Conservation (phyloP, 352 stramenopile species). For the Phytophthora meadii region DNA sequence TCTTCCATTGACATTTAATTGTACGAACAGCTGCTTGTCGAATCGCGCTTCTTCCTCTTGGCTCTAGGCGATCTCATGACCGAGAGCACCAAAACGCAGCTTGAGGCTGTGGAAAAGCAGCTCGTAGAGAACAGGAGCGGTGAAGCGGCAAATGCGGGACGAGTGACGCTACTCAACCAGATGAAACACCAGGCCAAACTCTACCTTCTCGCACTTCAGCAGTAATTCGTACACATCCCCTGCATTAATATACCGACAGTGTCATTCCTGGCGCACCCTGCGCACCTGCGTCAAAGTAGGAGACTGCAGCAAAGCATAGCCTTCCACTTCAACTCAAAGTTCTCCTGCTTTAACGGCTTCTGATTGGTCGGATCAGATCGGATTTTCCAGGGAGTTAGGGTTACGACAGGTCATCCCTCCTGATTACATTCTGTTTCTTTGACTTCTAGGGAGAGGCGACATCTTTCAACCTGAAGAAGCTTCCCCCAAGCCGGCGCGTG, state of each 20-base stretch:
- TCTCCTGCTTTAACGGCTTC: background rate
- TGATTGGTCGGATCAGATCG: conserved; percentile 36
- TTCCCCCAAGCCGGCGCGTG: conserved; percentile 12
- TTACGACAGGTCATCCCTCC: conserved; percentile 28
- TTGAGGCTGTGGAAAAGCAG: conserved; percentile 58
- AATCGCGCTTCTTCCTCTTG: conserved; percentile 76
- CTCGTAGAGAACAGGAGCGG: conserved; percentile 44
- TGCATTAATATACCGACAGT: too few relatives aligned
- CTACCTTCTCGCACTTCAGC: conserved; percentile 73
- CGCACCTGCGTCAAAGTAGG: conserved; percentile 8
- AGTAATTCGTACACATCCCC: conserved; percentile 1
- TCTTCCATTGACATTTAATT: background rate
- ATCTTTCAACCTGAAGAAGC: conserved; percentile 33
- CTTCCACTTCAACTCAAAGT: conserved; percentile 19
- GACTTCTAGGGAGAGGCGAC: conserved; percentile 9
- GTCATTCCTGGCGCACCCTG: background rate
- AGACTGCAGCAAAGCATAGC: conserved; percentile 19
- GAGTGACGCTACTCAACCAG: conserved; percentile 65
- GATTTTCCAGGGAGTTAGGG: conserved; percentile 32
- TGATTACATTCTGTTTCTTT: background rate
- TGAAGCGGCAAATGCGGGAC: conserved; percentile 43
- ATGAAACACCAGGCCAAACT: conserved; percentile 86
- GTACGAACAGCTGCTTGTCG: conserved; percentile 63
- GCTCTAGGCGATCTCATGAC: conserved; percentile 61
- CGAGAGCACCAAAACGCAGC: conserved; percentile 58